Evolutionary conservation across 257 asterid genomes (phyloP).

Genomic region (Hygrophila difformis): DNA sequence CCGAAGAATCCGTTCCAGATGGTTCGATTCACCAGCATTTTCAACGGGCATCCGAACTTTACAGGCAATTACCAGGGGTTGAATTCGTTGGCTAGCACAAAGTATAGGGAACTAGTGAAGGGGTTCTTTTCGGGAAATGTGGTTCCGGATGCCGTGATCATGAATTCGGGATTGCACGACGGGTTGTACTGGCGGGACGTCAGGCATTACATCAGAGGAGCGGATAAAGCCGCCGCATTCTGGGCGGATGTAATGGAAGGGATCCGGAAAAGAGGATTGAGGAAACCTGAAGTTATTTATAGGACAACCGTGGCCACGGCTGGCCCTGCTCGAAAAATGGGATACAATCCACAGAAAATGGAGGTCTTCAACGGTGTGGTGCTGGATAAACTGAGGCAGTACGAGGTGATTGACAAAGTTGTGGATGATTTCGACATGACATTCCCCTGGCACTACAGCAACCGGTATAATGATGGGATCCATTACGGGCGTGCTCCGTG

Average conservation of each 20-base stretch:
- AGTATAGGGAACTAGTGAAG: slow-evolving; percentile 36
- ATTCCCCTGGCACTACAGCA: slow-evolving; percentile 83
- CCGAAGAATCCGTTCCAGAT: slow-evolving; percentile 49
- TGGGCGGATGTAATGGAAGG: slow-evolving; percentile 54
- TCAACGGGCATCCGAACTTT: slow-evolving; percentile 62
- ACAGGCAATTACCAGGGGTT: slow-evolving; percentile 59
- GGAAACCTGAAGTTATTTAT: slow-evolving; percentile 49
- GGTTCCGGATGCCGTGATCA: slow-evolving; percentile 68
- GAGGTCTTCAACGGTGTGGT: slow-evolving; percentile 85
- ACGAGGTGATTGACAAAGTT: slow-evolving; percentile 33
- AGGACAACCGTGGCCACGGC: slow-evolving; percentile 74
- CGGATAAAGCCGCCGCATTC: slow-evolving; percentile 51
- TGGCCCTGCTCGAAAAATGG: slow-evolving; percentile 55
- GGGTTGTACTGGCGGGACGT: slow-evolving; percentile 56
- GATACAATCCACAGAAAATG: slow-evolving; percentile 71
- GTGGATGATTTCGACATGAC: slow-evolving; percentile 84
- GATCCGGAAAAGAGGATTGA: slow-evolving; percentile 28
- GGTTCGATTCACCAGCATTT: slow-evolving; percentile 67
- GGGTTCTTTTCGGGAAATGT: slow-evolving; percentile 34
- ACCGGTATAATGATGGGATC: slow-evolving; percentile 81
- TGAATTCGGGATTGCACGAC: slow-evolving; percentile 93
- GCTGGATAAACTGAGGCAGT: slow-evolving; percentile 55
- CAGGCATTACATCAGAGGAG: slow-evolving; percentile 46
- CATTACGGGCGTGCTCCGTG: slow-evolving; percentile 81
- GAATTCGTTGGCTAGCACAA: slow-evolving; percentile 37